Evolutionary conservation across 2,329 filamentous ascomycete species (phyloP).

Genomic region (Claviceps quebecensis): DNA sequence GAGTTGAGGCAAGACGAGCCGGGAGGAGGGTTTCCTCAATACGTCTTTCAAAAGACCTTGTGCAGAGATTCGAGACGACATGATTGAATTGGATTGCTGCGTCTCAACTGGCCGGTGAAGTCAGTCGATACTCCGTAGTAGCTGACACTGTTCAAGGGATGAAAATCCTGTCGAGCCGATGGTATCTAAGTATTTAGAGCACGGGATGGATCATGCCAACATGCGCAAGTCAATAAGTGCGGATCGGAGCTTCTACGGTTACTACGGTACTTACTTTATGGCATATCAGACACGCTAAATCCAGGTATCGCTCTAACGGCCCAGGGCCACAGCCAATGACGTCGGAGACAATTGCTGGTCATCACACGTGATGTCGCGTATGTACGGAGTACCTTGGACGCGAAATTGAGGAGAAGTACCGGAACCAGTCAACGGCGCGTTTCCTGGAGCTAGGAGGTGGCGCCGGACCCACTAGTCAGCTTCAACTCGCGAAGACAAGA

Average conservation of each 20-base stretch:
- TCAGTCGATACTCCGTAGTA: not conserved
- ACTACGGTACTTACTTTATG: not conserved
- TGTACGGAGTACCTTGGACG: slow-evolving; percentile 8
- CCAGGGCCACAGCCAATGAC: slow-evolving; percentile 13
- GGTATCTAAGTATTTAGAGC: not conserved
- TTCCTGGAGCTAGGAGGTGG: not conserved
- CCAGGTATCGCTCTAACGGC: slow-evolving; percentile 7
- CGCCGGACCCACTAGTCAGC: too few relatives aligned
- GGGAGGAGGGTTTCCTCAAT: slow-evolving; percentile 13
- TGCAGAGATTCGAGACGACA: slow-evolving; percentile 19
- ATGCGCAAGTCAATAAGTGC: not conserved
- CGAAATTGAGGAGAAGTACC: not conserved
- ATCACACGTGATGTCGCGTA: slow-evolving; percentile 19
- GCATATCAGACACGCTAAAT: too few relatives aligned
- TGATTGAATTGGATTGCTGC: slow-evolving; percentile 7
- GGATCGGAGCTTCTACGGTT: not conserved
- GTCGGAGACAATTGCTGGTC: slow-evolving; percentile 9
- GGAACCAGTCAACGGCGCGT: not conserved
- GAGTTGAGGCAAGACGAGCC: slow-evolving; percentile 17
- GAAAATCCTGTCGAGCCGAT: not conserved
- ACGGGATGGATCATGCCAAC: slow-evolving; percentile 3
- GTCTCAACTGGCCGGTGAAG: not conserved
- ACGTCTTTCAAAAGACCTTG: slow-evolving; percentile 17
- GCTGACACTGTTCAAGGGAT: not conserved
- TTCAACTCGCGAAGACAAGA: not conserved